These are phyloP conservation scores for Trichosporon sp. DNA, from an alignment of 1,284 basidiomycete species.

Conservation along the genomic window DNA sequence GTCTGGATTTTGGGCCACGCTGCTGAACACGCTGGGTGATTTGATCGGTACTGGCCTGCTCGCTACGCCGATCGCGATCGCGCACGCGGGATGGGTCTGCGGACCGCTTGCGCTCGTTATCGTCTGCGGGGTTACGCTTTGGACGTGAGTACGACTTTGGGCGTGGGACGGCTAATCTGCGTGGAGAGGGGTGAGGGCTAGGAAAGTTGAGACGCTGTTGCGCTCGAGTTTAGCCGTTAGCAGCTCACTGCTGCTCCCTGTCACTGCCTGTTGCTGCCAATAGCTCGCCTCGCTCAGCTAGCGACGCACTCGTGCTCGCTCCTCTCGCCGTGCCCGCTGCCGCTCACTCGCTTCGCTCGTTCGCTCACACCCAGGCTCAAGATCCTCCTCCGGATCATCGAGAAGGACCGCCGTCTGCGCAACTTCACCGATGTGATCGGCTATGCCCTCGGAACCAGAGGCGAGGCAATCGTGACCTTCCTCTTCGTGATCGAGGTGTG, in stretches of 20 bases:
- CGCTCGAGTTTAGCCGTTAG: too few relatives aligned
- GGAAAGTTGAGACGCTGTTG: too few relatives aligned
- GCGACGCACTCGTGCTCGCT: too few relatives aligned
- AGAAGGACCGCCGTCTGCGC: constrained; percentile 47
- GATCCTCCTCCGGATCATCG: constrained; percentile 52
- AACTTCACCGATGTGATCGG: constrained; percentile 53
- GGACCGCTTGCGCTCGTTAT: constrained; percentile 71
- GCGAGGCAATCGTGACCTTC: constrained; percentile 67
- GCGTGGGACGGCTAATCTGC: too few relatives aligned
- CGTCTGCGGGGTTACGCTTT: constrained; percentile 77
- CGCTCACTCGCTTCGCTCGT: background rate
- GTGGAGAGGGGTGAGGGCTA: too few relatives aligned
- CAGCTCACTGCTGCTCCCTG: too few relatives aligned
- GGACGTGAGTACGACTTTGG: constrained; percentile 66
- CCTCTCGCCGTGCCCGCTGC: background rate
- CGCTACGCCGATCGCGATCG: constrained; percentile 81
- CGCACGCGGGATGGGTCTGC: constrained; percentile 80
- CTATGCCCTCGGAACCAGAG: constrained; percentile 62
- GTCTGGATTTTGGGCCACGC: constrained; percentile 76
- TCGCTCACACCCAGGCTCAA: constrained; percentile 44
- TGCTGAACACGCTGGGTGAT: constrained; percentile 83
- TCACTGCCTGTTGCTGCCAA: too few relatives aligned
- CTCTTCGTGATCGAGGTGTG: constrained; percentile 85
- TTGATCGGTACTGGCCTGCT: constrained; percentile 85
- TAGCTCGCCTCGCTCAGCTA: too few relatives aligned